Conservation (phyloP, 2,329 filamentous ascomycete species). For the Claviceps arundinis region DNA sequence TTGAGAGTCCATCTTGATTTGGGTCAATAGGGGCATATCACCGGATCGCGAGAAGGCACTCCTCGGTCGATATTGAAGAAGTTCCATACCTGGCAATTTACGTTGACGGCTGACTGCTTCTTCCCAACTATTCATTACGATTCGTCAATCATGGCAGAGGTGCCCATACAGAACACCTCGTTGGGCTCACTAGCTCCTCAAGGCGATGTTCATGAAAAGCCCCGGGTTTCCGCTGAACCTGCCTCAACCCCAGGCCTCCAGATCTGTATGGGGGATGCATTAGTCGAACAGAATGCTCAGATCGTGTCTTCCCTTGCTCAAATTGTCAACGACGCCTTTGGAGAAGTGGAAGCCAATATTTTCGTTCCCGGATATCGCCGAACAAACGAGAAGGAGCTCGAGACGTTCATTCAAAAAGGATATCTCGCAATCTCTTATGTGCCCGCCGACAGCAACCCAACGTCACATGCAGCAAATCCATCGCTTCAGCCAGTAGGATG, state of each 20-base stretch:
- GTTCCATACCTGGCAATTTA: too few species aligned
- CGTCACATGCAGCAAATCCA: background rate
- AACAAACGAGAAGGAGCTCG: slow-evolving; percentile 12
- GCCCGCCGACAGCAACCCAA: background rate
- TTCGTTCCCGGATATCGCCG: slow-evolving; percentile 16
- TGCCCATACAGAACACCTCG: background rate
- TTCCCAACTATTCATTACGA: background rate
- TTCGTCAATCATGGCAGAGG: background rate
- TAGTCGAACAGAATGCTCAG: slow-evolving; percentile 9
- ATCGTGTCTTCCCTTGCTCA: slow-evolving; percentile 8
- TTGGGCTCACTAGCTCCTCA: background rate
- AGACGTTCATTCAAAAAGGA: slow-evolving; percentile 9
- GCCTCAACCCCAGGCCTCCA: background rate
- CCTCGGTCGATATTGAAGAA: too few species aligned
- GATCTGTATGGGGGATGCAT: slow-evolving; percentile 10
- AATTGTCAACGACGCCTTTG: slow-evolving; percentile 16
- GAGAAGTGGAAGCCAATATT: slow-evolving; percentile 14
- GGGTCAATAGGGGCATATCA: too few species aligned
- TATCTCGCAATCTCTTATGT: slow-evolving; percentile 14
- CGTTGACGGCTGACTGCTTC: background rate
- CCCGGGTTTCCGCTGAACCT: background rate
- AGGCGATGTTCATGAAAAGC: background rate
- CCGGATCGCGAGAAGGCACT: too few species aligned
- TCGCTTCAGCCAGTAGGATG: slow-evolving; percentile 12
- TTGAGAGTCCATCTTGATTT: too few species aligned